A percentile compares a stretch with the other conserved stretches of the same genome.
These are phyloP conservation scores for Ettlia oleoabundans DNA, from an alignment of 139 green algal species.

Conservation along the genomic window DNA sequence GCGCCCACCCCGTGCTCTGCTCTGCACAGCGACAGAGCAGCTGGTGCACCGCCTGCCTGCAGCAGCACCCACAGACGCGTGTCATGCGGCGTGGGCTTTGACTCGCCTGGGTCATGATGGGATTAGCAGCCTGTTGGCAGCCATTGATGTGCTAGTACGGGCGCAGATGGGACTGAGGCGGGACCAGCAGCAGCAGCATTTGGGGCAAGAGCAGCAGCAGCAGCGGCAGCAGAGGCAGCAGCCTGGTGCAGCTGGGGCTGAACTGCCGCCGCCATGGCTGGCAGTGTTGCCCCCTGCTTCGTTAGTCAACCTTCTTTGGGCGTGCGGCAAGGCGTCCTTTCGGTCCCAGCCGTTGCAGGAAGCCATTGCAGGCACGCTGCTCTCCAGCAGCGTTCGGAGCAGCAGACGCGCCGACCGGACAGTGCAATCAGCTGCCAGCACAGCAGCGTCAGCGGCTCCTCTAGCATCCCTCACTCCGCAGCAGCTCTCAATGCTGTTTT, in stretches of 20 bases:
- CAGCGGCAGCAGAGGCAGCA: not conserved
- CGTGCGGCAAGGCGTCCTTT: not conserved
- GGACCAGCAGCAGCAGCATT: not conserved
- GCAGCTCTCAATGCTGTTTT: constrained; percentile 15
- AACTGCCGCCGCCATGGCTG: constrained; percentile 22
- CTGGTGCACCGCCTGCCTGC: not conserved
- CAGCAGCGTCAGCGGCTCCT: no score
- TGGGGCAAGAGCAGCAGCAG: not conserved
- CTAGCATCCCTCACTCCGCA: not conserved
- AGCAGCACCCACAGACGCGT: not conserved
- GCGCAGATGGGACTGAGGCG: no score
- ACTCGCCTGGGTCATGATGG: not conserved
- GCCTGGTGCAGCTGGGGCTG: not conserved
- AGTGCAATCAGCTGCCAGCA: no score
- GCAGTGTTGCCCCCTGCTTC: not conserved
- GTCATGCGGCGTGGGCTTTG: not conserved
- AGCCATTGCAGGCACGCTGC: not conserved
- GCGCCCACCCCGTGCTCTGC: not conserved
- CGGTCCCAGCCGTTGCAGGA: constrained; percentile 7
- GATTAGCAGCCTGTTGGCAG: not conserved
- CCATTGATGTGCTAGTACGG: constrained; percentile 4
- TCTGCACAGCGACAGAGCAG: not conserved
- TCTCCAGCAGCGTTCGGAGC: not conserved
- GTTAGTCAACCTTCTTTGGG: constrained; percentile 23
- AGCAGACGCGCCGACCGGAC: not conserved